Evolutionary conservation across 2,329 filamentous ascomycete species (phyloP).

Genomic region (Camillea tinctor): DNA sequence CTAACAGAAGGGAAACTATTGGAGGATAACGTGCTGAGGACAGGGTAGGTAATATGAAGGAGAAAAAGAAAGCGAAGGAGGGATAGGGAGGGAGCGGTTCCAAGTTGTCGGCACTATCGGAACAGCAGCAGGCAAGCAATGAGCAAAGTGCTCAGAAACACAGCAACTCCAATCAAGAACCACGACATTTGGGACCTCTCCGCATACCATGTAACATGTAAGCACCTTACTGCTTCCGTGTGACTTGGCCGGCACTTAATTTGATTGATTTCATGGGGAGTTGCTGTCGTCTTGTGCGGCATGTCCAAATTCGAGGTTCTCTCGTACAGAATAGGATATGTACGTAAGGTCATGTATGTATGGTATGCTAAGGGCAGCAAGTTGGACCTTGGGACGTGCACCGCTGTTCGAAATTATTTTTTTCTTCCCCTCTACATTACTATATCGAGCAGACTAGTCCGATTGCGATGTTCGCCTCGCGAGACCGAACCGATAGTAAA

Average conservation of each 20-base stretch:
- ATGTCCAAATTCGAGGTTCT: neutral
- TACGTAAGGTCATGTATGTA: too few relatives aligned
- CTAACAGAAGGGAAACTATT: neutral
- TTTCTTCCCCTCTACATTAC: too few relatives aligned
- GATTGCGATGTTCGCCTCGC: neutral
- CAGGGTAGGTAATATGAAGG: neutral
- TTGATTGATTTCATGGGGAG: neutral
- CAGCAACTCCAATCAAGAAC: neutral
- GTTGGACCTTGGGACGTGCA: neutral
- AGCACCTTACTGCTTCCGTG: neutral
- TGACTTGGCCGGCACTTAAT: neutral
- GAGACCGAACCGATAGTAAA: neutral
- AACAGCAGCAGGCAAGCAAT: neutral
- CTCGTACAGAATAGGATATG: too few relatives aligned
- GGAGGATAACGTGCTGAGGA: neutral
- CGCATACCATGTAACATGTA: neutral
- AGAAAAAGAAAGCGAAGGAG: too few relatives aligned
- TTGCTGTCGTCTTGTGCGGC: neutral
- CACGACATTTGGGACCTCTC: neutral
- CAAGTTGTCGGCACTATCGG: neutral
- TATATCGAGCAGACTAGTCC: neutral
- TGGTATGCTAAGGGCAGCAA: neutral
- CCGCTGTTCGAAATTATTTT: neutral
- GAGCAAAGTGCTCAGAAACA: neutral
- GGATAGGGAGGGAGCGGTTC: neutral